Conservation (phyloP, 345 rosid species). For the Nephelium lappaceum region DNA sequence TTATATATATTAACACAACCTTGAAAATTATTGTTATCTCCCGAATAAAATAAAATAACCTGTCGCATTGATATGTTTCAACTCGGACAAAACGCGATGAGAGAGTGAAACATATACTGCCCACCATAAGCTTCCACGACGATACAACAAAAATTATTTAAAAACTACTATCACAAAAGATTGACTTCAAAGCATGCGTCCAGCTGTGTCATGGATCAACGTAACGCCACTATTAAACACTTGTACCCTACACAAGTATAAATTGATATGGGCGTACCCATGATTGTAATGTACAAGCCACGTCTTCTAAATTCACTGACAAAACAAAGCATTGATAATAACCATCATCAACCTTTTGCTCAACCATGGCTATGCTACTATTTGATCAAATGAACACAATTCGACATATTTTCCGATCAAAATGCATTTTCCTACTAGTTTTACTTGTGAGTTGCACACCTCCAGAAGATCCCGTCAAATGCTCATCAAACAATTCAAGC, state of each 20-base stretch:
- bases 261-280: background rate
- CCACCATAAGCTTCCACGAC: background rate
- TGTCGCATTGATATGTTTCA: too few species aligned
- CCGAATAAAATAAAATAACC: background rate
- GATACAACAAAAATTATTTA: background rate
- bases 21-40: background rate
- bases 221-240: background rate
- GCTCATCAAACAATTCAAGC: constrained; percentile 38
- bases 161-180: background rate
- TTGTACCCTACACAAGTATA: constrained; percentile 20
- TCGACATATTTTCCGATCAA: constrained; percentile 13
- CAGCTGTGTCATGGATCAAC: background rate
- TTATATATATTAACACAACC: background rate
- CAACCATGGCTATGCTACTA: background rate
- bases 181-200: constrained; percentile 25
- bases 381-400: background rate
- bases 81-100: too few species aligned
- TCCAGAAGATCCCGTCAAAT: constrained; percentile 64
- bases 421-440: constrained; percentile 21
- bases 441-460: constrained; percentile 41
- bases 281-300: background rate
- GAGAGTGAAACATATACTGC: background rate
- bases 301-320: background rate
- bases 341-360: background rate
- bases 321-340: background rate